phyloP scores from a whole-genome alignment of 2,329 filamentous ascomycete genomes.

The Arthrobotrys sinensis region DNA sequence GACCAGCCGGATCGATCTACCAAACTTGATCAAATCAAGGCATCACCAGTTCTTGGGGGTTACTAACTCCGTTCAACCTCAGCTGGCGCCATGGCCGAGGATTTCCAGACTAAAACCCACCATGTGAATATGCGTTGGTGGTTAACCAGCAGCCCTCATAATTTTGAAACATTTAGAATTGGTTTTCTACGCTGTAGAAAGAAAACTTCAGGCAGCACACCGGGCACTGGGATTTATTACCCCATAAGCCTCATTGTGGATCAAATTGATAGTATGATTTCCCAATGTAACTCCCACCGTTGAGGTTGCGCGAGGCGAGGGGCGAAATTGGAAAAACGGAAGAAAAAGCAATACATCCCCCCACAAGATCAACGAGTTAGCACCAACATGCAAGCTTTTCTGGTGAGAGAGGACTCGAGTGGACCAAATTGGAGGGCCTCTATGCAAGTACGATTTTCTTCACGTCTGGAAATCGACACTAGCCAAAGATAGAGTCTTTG shows the following conservation, averaged over 20 bases:
- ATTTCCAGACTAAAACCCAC: constrained; percentile 31
- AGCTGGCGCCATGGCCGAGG: constrained; percentile 54
- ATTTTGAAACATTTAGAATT: constrained; percentile 43
- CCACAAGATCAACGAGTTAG: constrained; percentile 12
- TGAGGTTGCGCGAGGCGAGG: constrained; percentile 42
- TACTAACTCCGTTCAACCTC: constrained; percentile 50
- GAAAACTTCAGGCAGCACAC: constrained; percentile 48
- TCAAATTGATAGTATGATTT: constrained; percentile 31
- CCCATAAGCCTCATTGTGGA: constrained; percentile 42
- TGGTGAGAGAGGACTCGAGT: constrained; percentile 22
- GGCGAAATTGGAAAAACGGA: constrained; percentile 35
- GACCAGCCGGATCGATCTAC: constrained; percentile 43
- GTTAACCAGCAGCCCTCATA: constrained; percentile 21
- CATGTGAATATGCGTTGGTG: constrained; percentile 49
- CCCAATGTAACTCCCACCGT: constrained; percentile 38
- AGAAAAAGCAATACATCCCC: constrained; percentile 37
- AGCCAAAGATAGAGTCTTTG: constrained; percentile 29
- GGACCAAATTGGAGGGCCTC: constrained; percentile 8
- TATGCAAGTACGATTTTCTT: constrained; percentile 55
- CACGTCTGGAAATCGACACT: constrained; percentile 57
- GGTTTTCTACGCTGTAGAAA: constrained; percentile 9
- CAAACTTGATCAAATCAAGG: constrained; percentile 17
- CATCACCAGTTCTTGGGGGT: constrained; percentile 24
- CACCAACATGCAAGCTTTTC: constrained; percentile 13
- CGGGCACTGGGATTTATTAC: background rate